Evolutionary conservation across 2,329 filamentous ascomycete genomes (phyloP), one percentile per base, ranked within the genome.

Genomic region (Mollisiaceae sp.): DNA sequence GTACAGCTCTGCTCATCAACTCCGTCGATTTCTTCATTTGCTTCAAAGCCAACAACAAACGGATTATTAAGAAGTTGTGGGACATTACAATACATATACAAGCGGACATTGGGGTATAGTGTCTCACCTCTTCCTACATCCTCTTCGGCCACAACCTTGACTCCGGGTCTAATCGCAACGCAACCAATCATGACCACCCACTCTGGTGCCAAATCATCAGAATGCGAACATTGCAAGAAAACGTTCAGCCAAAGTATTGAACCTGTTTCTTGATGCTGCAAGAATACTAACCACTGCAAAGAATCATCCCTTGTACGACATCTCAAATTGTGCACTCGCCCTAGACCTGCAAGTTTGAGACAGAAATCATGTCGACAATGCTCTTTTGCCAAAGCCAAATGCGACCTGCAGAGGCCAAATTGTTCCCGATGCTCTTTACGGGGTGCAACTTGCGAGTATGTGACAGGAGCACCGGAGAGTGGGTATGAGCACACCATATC

Each of bases 311-410:
- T 69, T 2, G 58, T 67, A 6, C 60, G 67, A 22, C 65, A 69
- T 47, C 38, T 54, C 8, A 69, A 67, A 35, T 43, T 62, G 45
- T 69, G 67, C 43, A 63, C 41, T 50, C 64, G 61, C 35, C 47
- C 56, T 36, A 64, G 60, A 24, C 52, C 58, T 22, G 36, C 32
- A 52, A 62, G 58, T 54, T 14, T 64, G 12, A 59, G 65, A 38
- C 73, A 75, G 60, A 75, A 75, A 60, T 71, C 74, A 27, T 76
- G 75, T 41, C 71, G 69, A 22, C 67, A 63, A 32, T 75, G 74
- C 62, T 71, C 71, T 14, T 38, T 32, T n/a, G 72, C 73, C 22
- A 76, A 75, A 65, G 64, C 70, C n/a, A 72, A 72, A 55, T 76
- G 75, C 57, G 72, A 74, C 56, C 45, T 74, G 32, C 62, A 66